These are phyloP conservation scores for Saccharomycopsis fodiens DNA, from an alignment of 805 yeast genomes.

Conservation along the genomic window DNA sequence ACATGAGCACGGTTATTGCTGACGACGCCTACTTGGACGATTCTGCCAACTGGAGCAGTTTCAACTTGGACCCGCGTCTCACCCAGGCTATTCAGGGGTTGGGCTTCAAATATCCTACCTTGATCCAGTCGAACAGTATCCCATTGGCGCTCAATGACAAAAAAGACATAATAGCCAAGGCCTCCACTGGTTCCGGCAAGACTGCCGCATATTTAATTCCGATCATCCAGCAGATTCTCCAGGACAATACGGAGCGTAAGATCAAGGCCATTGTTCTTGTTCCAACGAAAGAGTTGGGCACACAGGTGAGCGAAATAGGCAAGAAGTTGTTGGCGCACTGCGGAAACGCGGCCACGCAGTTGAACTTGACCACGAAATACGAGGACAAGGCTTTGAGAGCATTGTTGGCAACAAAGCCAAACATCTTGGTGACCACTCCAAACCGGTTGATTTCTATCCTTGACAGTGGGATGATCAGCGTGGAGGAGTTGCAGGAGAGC, in stretches of 20 bases:
- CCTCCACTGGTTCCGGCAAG: constrained; percentile 98
- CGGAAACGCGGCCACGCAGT: constrained; percentile 50
- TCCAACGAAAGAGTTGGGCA: constrained; percentile 88
- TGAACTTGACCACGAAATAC: constrained; percentile 53
- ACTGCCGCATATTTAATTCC: constrained; percentile 98
- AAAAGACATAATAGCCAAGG: constrained; percentile 97
- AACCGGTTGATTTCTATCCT: constrained; percentile 55
- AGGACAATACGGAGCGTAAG: constrained; percentile 25
- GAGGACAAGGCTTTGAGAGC: constrained; percentile 67
- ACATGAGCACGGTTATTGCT: constrained; percentile 32
- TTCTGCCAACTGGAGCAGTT: constrained; percentile 60
- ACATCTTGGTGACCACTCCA: constrained; percentile 82
- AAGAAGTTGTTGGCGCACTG: constrained; percentile 65
- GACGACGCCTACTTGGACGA: constrained; percentile 68
- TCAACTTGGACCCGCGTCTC: constrained; percentile 76
- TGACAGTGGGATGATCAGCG: constrained; percentile 32
- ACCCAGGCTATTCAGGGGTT: constrained; percentile 74
- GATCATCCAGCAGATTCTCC: constrained; percentile 67
- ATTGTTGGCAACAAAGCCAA: constrained; percentile 66
- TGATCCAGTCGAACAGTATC: constrained; percentile 86
- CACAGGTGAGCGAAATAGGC: constrained; percentile 70
- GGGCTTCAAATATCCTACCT: constrained; percentile 81
- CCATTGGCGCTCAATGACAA: constrained; percentile 86
- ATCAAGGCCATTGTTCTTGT: constrained; percentile 68
- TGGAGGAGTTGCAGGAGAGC: constrained; percentile 25